Base-by-base conservation (phyloP, 768 basidiomycete species). In the Kwoniella pini region DNA sequence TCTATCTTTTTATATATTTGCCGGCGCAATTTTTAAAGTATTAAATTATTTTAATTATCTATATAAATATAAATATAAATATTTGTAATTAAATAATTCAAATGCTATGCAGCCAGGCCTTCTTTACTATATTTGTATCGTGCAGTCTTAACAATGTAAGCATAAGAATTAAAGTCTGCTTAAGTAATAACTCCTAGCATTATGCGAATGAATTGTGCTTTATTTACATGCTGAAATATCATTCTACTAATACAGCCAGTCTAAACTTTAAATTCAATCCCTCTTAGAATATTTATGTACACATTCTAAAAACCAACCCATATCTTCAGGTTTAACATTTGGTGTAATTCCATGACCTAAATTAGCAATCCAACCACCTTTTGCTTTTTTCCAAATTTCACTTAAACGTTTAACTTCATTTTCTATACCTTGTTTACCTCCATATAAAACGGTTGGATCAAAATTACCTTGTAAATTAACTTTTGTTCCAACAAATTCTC, bases 311-410 rank as follows among this genome's bases (percentile, higher is more conserved):
- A 95, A 96, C 85, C 87, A 95, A 57, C 83, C 82, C 77, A 96
- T 81, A 77, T 96, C 91, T 56, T 97, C 93, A 21, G 95, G 92
- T 76, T 96, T 86, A 13, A 98, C 94, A 24, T 86, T 89, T 11
- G 96, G 96, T 3, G 93, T 96, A 69, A 99, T 94, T 4, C 96
- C 96, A 75, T 98, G 96, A 0, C 96, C 96, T 21, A 99, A 81
- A 80, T 98, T 98, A 9, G 90, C 89, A 71, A 98, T 97, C 92
- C 94, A 98, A n/a, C 86, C 89, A 39, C 83, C 83, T 10, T 85
- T 84, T 43, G 69, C 80, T 6, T 72, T 71, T 50, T 83, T 81
- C 81, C 97, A 98, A n/a, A 83, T 83, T 63, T 85, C 81, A 62
- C 86, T 85, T 85, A 93, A 88, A 66, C 88, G 82, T 81, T 91